Percentiles rank a stretch among this genome's conserved stretches.
phyloP scores from a whole-genome alignment of 2,329 filamentous ascomycete species.

The Colletotrichum incanum region DNA sequence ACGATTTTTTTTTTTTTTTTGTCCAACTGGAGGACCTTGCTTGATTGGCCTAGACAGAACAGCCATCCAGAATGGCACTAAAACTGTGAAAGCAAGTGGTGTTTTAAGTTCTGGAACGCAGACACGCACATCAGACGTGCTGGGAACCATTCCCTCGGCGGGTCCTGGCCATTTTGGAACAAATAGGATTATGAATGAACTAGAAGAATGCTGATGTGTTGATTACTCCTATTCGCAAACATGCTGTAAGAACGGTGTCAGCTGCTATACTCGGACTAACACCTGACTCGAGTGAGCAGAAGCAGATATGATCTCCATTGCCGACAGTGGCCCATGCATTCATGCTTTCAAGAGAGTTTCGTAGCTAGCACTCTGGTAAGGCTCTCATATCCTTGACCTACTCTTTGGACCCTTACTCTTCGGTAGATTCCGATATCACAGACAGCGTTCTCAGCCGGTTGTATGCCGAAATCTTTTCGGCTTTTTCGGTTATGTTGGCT shows the following conservation, averaged over 20 bases:
- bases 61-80: background rate
- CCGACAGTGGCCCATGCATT: no score
- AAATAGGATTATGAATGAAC: background rate
- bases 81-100: background rate
- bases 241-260: background rate
- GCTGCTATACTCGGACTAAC: background rate
- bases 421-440: background rate
- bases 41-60: background rate
- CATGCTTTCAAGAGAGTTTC: background rate
- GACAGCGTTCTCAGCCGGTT: conserved; percentile 1
- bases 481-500: no score
- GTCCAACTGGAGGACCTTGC: background rate
- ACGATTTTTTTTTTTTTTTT: background rate
- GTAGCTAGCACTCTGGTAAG: background rate
- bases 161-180: no score
- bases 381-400: fast-evolving
- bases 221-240: background rate
- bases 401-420: background rate
- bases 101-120: no score
- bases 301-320: background rate
- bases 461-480: background rate
- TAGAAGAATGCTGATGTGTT: background rate
- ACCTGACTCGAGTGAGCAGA: background rate
- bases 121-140: background rate
- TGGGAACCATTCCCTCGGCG: background rate